phyloP scores from a whole-genome alignment of 2,329 filamentous ascomycete species.

The Cladosporium sp. region DNA sequence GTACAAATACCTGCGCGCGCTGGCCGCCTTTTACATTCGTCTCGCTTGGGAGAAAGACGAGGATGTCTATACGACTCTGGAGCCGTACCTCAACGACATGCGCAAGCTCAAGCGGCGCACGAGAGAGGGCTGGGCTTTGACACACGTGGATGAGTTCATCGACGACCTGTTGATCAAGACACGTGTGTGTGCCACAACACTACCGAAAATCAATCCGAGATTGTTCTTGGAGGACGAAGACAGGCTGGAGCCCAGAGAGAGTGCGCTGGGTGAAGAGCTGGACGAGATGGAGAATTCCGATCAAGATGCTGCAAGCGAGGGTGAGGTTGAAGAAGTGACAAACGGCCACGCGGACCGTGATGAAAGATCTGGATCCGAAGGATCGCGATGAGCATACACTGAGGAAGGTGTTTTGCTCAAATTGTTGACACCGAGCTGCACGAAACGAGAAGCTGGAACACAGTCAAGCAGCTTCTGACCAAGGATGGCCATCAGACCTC shows the following conservation, averaged over 20 bases:
- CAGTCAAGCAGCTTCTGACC: neutral
- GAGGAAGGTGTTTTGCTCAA: neutral
- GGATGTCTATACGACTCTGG: conserved; percentile 74
- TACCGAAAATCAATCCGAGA: conserved; percentile 86
- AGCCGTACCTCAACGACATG: conserved; percentile 76
- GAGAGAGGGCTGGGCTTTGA: conserved; percentile 69
- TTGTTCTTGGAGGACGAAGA: conserved; percentile 85
- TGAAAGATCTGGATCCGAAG: neutral
- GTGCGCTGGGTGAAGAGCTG: conserved; percentile 71
- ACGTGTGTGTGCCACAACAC: conserved; percentile 80
- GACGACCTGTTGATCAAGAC: conserved; percentile 88
- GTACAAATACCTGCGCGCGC: conserved; percentile 75
- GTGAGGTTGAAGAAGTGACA: conserved; percentile 21
- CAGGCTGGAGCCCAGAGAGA: conserved; percentile 76
- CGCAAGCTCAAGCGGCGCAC: conserved; percentile 77
- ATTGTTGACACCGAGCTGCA: neutral
- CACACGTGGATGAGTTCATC: conserved; percentile 85
- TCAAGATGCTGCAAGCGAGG: conserved; percentile 35
- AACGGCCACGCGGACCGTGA: conserved; percentile 13
- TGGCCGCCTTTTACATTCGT: conserved; percentile 90
- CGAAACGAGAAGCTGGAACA: neutral
- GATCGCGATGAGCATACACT: neutral
- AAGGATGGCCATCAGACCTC: no score
- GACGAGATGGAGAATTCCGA: conserved; percentile 60
- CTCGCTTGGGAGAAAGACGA: conserved; percentile 78